A percentile compares a stretch with the other conserved stretches of the same genome.
These are phyloP conservation scores for Beta lomatogona DNA, from an alignment of 179 eudicot genomes.

Conservation along the genomic window DNA sequence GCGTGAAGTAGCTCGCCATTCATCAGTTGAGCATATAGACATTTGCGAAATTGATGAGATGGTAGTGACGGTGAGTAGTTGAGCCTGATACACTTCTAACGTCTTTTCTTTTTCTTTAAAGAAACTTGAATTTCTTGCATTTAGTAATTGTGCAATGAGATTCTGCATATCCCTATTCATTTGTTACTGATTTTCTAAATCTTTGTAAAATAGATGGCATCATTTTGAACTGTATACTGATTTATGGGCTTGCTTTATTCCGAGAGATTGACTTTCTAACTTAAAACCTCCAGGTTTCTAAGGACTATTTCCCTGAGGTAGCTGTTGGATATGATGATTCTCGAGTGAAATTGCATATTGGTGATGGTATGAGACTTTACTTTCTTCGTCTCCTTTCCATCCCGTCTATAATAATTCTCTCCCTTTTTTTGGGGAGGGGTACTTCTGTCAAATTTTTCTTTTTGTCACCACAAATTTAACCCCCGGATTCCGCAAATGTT, in stretches of 20 bases:
- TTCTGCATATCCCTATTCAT: neutral
- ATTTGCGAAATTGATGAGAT: constrained; percentile 93
- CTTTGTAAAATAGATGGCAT: neutral
- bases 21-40: constrained; percentile 80
- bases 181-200: neutral
- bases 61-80: constrained; percentile 77
- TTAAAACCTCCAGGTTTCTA: constrained; percentile 53
- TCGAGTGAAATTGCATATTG: constrained; percentile 55
- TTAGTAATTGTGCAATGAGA: neutral
- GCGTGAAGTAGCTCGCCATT: constrained; percentile 86
- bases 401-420: neutral
- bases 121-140: neutral
- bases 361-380: constrained; percentile 60
- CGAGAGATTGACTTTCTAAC: neutral
- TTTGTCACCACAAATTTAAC: neutral
- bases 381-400: neutral
- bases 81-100: neutral
- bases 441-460: neutral
- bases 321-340: constrained; percentile 73
- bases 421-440: neutral
- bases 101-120: neutral
- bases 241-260: neutral
- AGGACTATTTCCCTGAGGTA: constrained; percentile 68
- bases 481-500: neutral
- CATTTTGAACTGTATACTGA: neutral